Conservation (phyloP, 371 early-diverging fungal genomes). For the Enterospora canceri region DNA sequence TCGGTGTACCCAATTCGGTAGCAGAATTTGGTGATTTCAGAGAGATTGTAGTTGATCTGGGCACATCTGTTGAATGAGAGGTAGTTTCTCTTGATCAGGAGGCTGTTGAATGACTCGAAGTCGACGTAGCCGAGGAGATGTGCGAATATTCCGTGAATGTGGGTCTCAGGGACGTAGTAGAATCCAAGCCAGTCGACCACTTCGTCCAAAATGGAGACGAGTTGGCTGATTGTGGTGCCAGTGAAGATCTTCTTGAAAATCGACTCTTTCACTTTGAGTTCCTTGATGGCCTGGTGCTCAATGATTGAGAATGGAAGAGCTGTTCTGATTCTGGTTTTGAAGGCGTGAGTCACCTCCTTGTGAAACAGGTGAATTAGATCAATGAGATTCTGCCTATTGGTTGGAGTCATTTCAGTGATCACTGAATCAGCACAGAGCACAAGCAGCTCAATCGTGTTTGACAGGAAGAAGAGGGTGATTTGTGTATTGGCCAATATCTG, state of each 20-base stretch:
- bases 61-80: constrained; percentile 32
- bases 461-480: constrained; percentile 20
- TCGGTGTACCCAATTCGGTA: constrained; percentile 23
- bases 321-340: background rate
- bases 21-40: constrained; percentile 40
- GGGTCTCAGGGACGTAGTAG: constrained; percentile 31
- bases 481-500: constrained; percentile 3
- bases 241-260: constrained; percentile 32
- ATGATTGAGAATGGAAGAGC: constrained; percentile 27
- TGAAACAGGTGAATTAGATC: background rate
- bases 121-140: constrained; percentile 32
- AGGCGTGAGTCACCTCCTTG: background rate
- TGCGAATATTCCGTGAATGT: constrained; percentile 18
- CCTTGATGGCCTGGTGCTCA: constrained; percentile 43
- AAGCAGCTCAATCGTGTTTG: constrained; percentile 32
- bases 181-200: constrained; percentile 18
- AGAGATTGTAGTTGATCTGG: constrained; percentile 43
- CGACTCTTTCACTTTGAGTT: constrained; percentile 27
- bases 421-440: constrained; percentile 2
- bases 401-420: background rate
- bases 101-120: constrained; percentile 23
- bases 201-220: constrained; percentile 30
- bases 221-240: constrained; percentile 10
- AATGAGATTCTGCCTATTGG: background rate
- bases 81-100: constrained; percentile 38